Conservation (phyloP, 2,329 filamentous ascomycete species). For the Pestalotiopsis sp. region DNA sequence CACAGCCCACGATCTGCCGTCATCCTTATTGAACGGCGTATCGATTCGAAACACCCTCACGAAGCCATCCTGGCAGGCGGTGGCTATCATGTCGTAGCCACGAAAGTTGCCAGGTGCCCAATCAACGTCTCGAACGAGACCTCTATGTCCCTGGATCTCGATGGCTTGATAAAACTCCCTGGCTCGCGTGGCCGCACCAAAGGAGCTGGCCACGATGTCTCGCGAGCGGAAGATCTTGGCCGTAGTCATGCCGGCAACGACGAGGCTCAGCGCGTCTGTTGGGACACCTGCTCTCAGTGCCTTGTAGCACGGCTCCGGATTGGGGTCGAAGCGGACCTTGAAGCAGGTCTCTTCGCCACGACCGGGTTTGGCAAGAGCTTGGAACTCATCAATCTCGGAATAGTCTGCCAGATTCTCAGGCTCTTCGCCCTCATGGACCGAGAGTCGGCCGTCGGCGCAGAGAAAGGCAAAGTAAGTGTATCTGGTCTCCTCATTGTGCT, state of each 20-base stretch:
- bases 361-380: constrained; percentile 69
- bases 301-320: constrained; percentile 77
- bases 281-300: constrained; percentile 82
- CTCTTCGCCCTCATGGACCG: constrained; percentile 82
- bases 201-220: constrained; percentile 55
- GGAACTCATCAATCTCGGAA: constrained; percentile 74
- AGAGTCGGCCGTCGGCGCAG: constrained; percentile 78
- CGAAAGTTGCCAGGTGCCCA: constrained; percentile 93
- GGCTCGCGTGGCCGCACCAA: constrained; percentile 57
- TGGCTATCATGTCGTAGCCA: constrained; percentile 88
- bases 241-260: constrained; percentile 83
- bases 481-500: constrained; percentile 75
- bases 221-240: constrained; percentile 83
- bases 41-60: constrained; percentile 86
- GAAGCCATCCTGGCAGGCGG: constrained; percentile 88
- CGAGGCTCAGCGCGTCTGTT: constrained; percentile 75
- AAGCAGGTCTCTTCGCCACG: constrained; percentile 88
- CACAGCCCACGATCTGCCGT: constrained; percentile 53
- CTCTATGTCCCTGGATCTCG: constrained; percentile 73
- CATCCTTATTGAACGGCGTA: constrained; percentile 54
- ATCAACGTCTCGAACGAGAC: constrained; percentile 82
- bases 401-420: constrained; percentile 81
- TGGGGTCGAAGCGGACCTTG: constrained; percentile 85
- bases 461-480: constrained; percentile 87
- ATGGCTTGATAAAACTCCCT: constrained; percentile 86